A percentile compares a stretch with the other conserved stretches of the same genome.
Evolutionary conservation across 495 filamentous ascomycete species (phyloP).

Genomic region (Penicillium roqueforti): DNA sequence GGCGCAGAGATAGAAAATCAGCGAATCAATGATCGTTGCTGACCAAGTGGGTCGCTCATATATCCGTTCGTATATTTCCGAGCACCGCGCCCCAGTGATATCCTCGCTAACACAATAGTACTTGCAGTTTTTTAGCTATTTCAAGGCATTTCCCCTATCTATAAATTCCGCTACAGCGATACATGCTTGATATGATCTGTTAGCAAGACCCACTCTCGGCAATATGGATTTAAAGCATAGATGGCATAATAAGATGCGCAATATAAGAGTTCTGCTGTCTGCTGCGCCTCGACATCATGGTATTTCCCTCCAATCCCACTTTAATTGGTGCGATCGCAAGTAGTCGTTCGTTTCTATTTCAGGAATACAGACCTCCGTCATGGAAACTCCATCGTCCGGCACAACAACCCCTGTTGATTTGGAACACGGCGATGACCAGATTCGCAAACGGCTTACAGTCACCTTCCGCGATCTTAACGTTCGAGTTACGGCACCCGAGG

Average conservation of each 20-base stretch:
- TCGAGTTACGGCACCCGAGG: conserved; percentile 38
- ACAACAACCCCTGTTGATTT: conserved; percentile 29
- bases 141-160: neutral
- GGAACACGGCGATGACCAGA: conserved; percentile 19
- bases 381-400: conserved; percentile 37
- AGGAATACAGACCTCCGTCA: conserved; percentile 2
- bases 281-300: neutral
- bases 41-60: neutral
- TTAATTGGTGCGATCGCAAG: neutral
- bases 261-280: conserved; percentile 4
- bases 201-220: conserved; percentile 12
- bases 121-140: neutral
- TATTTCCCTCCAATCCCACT: neutral
- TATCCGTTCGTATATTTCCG: neutral
- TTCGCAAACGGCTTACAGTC: conserved; percentile 35
- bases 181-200: neutral
- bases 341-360: neutral
- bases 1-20: neutral
- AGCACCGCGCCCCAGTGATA: neutral
- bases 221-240: conserved; percentile 18
- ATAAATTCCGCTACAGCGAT: neutral
- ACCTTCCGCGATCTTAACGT: conserved; percentile 38
- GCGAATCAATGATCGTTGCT: neutral
- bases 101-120: neutral
- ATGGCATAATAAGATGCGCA: neutral